phyloP scores from a whole-genome alignment of 345 rosid genomes.

The Lepidium africanum region DNA sequence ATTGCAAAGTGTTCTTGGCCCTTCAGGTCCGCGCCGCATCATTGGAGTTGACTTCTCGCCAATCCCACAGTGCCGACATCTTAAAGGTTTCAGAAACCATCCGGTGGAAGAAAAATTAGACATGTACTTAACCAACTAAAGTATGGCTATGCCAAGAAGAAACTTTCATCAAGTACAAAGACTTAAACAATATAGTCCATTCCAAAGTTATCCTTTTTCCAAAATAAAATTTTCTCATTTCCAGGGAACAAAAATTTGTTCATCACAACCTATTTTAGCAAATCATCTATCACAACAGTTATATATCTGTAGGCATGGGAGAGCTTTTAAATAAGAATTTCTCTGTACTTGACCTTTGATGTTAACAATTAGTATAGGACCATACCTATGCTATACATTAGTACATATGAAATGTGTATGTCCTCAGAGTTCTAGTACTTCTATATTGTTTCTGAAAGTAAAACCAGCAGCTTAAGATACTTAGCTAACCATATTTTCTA shows the following conservation, averaged over 20 bases:
- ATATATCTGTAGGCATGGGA: neutral
- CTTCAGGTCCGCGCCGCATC: slow-evolving; percentile 75
- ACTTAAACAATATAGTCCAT: neutral
- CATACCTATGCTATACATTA: neutral
- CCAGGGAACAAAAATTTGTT: neutral
- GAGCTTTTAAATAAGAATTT: neutral
- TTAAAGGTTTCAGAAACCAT: slow-evolving; percentile 21
- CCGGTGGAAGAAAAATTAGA: neutral
- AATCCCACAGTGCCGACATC: slow-evolving; percentile 59
- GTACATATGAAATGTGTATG: neutral
- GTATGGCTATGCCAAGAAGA: neutral
- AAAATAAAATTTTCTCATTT: neutral
- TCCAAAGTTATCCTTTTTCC: neutral
- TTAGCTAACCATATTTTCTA: slow-evolving; percentile 1
- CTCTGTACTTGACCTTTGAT: neutral
- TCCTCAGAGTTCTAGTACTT: neutral
- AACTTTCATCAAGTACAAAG: neutral
- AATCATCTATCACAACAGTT: neutral
- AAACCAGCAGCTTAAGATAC: neutral
- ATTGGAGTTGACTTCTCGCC: slow-evolving; percentile 56
- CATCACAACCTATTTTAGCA: neutral
- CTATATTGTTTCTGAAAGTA: neutral
- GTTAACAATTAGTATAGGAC: neutral
- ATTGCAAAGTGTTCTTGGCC: slow-evolving; percentile 70
- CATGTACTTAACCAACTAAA: neutral